Evolutionary conservation across 2,329 filamentous ascomycete species (phyloP), one percentile per base, ranked within the genome.

Genomic region (Mycogone perniciosa): DNA sequence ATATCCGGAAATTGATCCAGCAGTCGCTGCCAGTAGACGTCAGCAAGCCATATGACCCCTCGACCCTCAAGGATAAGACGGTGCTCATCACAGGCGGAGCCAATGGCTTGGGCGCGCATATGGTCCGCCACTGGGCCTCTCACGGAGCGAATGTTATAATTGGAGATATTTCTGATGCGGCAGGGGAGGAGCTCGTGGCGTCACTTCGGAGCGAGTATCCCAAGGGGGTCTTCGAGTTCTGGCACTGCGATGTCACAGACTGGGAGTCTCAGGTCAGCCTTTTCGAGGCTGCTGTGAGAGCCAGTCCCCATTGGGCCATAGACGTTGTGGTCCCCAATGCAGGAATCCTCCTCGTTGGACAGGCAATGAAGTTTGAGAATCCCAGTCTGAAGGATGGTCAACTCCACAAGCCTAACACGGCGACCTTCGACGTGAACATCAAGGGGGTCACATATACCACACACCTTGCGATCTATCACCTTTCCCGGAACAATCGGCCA

Each of bases 241-340:
- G 81, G 46, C 71, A 76, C 58, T 84, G 81, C 70, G 79, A 88
- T 66, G 84, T 88, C 7, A 81, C 79, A 1, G 71, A 76, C 55
- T 88, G 82, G 81, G 68, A 80, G 40, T 79, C 77, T 5, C 84
- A 87, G 60, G 77, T 82, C 42, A 68, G 74, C 30, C 72, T 87
- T 48, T 88, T 88, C 71, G 77, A 79, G 41, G 66, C 74, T 48
- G 82, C 82, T 3, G 69, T 73, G 35, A 68, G 70, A 47, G 67
- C 79, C 49, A 82, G 79, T 53, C 73, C 74, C 0, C 71, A 76
- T 46, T 73, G 75, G 11, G 74, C 75, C 9, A 76, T 86, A 55
- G 81, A 86, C 64, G 70, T 75, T 20, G 82, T 86, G 4, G 80
- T 86, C 42, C 81, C 83, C 54, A 86, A 85, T 60, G 84, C 84